Percentiles rank a stretch among this genome's conserved stretches.
Evolutionary conservation across 306 rosid genomes (phyloP).

Genomic region (Malus asiatica): DNA sequence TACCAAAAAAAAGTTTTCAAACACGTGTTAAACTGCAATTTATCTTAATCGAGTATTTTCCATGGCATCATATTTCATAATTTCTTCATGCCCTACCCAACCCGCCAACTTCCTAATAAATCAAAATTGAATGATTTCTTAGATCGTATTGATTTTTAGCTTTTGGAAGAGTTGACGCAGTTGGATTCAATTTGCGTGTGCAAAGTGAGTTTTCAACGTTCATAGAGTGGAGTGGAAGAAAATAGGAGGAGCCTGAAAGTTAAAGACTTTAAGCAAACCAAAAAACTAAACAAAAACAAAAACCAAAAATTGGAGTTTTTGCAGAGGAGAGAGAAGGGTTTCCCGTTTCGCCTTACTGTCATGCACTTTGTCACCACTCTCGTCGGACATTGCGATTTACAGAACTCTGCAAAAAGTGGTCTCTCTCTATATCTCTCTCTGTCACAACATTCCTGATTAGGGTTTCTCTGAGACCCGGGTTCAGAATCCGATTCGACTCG

Average conservation of each 20-base stretch:
- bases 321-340: neutral
- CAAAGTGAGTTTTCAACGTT: neutral
- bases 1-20: too few species aligned
- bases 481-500: slow-evolving; percentile 25
- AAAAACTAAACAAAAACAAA: neutral
- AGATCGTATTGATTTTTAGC: neutral
- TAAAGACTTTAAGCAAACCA: neutral
- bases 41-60: too few species aligned
- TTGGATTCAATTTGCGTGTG: neutral
- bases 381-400: slow-evolving; percentile 23
- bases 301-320: neutral
- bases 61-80: neutral
- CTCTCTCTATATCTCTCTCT: neutral
- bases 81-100: neutral
- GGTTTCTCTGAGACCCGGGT: slow-evolving; percentile 9
- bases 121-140: neutral
- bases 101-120: neutral
- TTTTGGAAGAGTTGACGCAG: neutral
- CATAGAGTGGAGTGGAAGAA: neutral
- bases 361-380: slow-evolving; percentile 33
- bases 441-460: slow-evolving; percentile 7
- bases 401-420: neutral
- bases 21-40: too few species aligned
- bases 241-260: neutral
- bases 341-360: slow-evolving; percentile 29